Base-by-base conservation (phyloP, 306 rosid species). In the Geum urbanum region DNA sequence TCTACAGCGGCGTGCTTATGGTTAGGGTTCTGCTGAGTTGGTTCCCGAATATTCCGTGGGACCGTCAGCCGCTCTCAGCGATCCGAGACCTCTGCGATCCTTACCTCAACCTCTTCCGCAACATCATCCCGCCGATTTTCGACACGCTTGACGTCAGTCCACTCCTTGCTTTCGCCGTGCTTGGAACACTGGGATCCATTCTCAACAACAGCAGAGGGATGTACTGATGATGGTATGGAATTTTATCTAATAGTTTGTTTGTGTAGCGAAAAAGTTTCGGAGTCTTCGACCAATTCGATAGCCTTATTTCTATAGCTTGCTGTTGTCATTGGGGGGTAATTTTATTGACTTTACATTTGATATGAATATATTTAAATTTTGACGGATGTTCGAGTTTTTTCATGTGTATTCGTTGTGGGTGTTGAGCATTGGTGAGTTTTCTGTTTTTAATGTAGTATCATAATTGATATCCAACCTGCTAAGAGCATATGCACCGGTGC, bases 1-100 rank as follows among this genome's bases (percentile, higher is more conserved):
- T 92, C 10, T 92, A 92, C 83, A 90, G 97, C 47, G 99, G 97
- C 13, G 97, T 95, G 7, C 76, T 94, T 85, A 81, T 94, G 91
- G 96, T 94, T 73, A 84, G 99, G 87, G 99, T 94, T 76, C 77
- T 94, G 48, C 94, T 94, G 43, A 91, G 97, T 70, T 94, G 99
- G 99, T 94, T 94, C 82, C 99, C 99, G 0, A 94, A 92, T 35
- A 90, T 92, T 70, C 97, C 98, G 0, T 92, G 97, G 98, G 98
- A 94, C 5, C 82, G 91, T 0, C 97, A 95, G 55, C 99, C 99
- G 7, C 84, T 94, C 0, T 94, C 95, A 0, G 97, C 97, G 0
- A 94, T 94, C 15, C 68, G 97, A 0, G 99, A 94, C 80, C 92
- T 94, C 5, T 94, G 99, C 16, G 99, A 89, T 78, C 97, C 97